Conservation (phyloP, 371 early-diverging fungal species). For the Thermomucor indicae-seudaticae region DNA sequence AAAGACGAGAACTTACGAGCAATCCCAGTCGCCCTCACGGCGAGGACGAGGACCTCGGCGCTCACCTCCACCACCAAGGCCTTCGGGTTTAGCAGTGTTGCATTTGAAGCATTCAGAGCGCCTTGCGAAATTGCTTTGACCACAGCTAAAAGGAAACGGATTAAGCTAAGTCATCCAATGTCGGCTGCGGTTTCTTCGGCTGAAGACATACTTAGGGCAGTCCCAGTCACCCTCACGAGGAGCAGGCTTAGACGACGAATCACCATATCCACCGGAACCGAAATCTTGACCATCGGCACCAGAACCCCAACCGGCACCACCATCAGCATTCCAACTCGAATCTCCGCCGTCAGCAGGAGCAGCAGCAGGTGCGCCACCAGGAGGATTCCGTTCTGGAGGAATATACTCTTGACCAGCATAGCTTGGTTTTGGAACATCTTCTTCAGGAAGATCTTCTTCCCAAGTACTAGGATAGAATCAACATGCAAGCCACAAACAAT, state of each 20-base stretch:
- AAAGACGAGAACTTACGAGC: slow-evolving; percentile 20
- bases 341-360: slow-evolving; percentile 55
- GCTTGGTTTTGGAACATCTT: slow-evolving; percentile 31
- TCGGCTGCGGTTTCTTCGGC: no score
- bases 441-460: slow-evolving; percentile 48
- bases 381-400: slow-evolving; percentile 26
- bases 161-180: slow-evolving; percentile 17
- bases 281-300: background rate
- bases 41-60: slow-evolving; percentile 24
- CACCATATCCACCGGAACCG: slow-evolving; percentile 11
- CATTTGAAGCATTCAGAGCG: slow-evolving; percentile 33
- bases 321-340: slow-evolving; percentile 43
- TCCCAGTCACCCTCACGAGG: slow-evolving; percentile 38
- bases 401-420: slow-evolving; percentile 47
- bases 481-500: background rate
- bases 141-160: slow-evolving; percentile 22
- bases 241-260: slow-evolving; percentile 2
- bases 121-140: slow-evolving; percentile 27
- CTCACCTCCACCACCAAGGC: slow-evolving; percentile 21
- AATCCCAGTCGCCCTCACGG: slow-evolving; percentile 58
- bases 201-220: slow-evolving; percentile 26
- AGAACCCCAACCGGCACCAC: slow-evolving; percentile 11
- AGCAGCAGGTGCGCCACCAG: slow-evolving; percentile 29
- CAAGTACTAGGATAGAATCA: slow-evolving; percentile 12
- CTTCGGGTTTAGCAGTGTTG: slow-evolving; percentile 25